A percentile compares a stretch with the other conserved stretches of the same genome.
Evolutionary conservation across 2,329 filamentous ascomycete species (phyloP).

Genomic region (Botrytis galanthina): DNA sequence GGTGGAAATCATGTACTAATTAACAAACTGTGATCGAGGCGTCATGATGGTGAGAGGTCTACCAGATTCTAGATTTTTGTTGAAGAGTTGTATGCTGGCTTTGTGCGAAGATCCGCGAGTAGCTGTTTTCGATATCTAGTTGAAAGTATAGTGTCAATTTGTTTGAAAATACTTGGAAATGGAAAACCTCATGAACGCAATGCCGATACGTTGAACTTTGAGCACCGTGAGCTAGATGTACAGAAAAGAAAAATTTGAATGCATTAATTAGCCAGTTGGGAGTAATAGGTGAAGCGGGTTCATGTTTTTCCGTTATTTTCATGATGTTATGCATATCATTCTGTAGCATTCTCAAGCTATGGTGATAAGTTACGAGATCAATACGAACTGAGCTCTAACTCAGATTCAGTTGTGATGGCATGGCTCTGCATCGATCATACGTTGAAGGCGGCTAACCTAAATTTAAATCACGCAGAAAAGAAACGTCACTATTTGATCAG

Average conservation of each 20-base stretch:
- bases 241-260: neutral
- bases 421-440: neutral
- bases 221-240: neutral
- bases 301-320: neutral
- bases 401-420: neutral
- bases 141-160: neutral
- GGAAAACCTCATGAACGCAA: neutral
- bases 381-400: too few species aligned
- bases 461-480: neutral
- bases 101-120: neutral
- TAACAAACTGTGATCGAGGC: neutral
- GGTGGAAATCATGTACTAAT: neutral
- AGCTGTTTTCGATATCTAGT: neutral
- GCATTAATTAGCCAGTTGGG: neutral
- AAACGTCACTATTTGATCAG: neutral
- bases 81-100: neutral
- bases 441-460: neutral
- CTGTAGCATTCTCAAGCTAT: neutral
- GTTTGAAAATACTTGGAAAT: neutral
- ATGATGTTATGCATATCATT: neutral
- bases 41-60: neutral
- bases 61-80: neutral
- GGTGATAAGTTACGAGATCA: neutral
- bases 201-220: neutral
- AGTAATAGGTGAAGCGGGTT: too few species aligned